Evolutionary conservation across 768 basidiomycete genomes (phyloP).

Genomic region (Coprinopsis cinerea): DNA sequence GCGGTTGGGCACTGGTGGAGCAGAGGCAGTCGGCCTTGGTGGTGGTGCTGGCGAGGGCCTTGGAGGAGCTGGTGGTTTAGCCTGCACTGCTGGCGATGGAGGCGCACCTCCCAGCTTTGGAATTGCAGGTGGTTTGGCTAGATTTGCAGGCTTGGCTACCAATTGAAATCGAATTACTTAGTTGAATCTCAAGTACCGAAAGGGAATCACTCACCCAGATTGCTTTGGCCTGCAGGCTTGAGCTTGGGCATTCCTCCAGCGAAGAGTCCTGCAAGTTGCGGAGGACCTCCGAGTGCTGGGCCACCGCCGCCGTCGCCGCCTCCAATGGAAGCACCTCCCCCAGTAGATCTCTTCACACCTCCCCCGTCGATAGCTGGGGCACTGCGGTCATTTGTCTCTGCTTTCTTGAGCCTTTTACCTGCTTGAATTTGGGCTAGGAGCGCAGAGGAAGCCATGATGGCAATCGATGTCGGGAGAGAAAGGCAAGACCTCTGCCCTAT

Average conservation of each 20-base stretch:
- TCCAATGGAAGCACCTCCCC: constrained; percentile 7
- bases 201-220: constrained; percentile 40
- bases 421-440: constrained; percentile 78
- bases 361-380: constrained; percentile 53
- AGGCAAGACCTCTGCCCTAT: not conserved
- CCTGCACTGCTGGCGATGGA: constrained; percentile 4
- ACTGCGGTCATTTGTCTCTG: constrained; percentile 79
- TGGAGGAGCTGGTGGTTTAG: constrained; percentile 6
- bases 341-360: constrained; percentile 17
- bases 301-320: constrained; percentile 9
- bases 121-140: constrained; percentile 64
- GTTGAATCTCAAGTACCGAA: not conserved
- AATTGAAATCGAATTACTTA: no score
- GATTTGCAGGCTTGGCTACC: constrained; percentile 52
- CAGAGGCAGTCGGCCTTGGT: constrained; percentile 21
- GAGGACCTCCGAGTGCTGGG: constrained; percentile 33
- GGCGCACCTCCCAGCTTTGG: constrained; percentile 36
- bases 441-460: constrained; percentile 64
- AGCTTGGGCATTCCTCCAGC: constrained; percentile 90
- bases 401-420: constrained; percentile 77
- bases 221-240: constrained; percentile 67
- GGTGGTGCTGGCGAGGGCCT: constrained; percentile 19
- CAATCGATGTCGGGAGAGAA: not conserved
- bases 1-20: constrained; percentile 26
- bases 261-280: constrained; percentile 80